These are phyloP conservation scores for Trichoderma sp. DNA, from an alignment of 2,329 filamentous ascomycete species.

Conservation along the genomic window DNA sequence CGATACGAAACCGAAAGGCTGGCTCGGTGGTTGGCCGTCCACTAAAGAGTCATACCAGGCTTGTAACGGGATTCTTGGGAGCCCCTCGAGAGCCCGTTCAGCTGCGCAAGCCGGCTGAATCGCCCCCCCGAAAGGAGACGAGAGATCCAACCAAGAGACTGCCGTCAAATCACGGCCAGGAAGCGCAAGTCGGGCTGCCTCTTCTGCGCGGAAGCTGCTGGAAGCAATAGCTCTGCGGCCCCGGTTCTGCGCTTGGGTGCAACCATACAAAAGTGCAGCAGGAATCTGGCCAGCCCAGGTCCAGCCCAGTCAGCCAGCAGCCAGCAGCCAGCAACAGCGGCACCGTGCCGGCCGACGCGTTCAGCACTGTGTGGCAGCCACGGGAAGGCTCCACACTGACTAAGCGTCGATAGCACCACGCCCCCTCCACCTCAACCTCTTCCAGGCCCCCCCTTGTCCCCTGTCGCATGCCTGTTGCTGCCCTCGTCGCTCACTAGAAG, in stretches of 20 bases:
- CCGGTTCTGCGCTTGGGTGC: background rate
- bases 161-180: conserved; percentile 12
- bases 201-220: conserved; percentile 8
- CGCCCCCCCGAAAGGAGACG: background rate
- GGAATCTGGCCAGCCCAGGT: no score
- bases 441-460: conserved; percentile 20
- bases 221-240: background rate
- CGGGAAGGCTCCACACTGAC: conserved; percentile 23
- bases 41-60: background rate
- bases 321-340: conserved; percentile 8
- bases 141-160: background rate
- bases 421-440: conserved; percentile 12
- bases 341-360: conserved; percentile 15
- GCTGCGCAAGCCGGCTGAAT: conserved; percentile 15
- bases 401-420: conserved; percentile 14
- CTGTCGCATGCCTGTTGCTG: conserved; percentile 27
- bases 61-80: background rate
- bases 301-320: background rate
- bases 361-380: conserved; percentile 25
- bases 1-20: conserved; percentile 11
- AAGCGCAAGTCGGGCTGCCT: conserved; percentile 17
- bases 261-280: background rate
- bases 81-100: background rate
- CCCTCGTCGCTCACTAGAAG: conserved; percentile 21
- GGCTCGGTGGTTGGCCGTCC: conserved; percentile 14